Percentiles rank a stretch among this genome's conserved stretches.
These are phyloP conservation scores for Thermomucor indicae-seudaticae DNA, from an alignment of 371 early-diverging fungal genomes.

Conservation along the genomic window DNA sequence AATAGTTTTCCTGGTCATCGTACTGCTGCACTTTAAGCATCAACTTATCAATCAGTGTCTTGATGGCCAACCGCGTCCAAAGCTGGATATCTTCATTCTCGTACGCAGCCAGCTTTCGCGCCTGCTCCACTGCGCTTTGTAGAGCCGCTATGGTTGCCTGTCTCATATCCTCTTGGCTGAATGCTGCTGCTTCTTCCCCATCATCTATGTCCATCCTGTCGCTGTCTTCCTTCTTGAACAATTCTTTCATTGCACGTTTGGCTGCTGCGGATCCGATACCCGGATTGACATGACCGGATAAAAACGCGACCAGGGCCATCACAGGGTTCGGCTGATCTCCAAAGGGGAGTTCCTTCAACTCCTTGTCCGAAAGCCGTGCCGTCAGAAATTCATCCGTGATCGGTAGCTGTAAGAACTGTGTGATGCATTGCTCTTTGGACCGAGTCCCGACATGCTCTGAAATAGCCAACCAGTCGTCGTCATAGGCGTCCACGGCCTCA, in stretches of 20 bases:
- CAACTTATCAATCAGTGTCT: slow-evolving; percentile 80
- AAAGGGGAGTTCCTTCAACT: slow-evolving; percentile 36
- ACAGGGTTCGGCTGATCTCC: slow-evolving; percentile 32
- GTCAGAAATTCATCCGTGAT: slow-evolving; percentile 62
- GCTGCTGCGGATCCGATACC: slow-evolving; percentile 49
- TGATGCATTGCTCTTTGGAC: slow-evolving; percentile 92
- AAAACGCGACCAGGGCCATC: slow-evolving; percentile 43
- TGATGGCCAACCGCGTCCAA: slow-evolving; percentile 74
- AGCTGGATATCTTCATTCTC: slow-evolving; percentile 82
- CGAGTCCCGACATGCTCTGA: slow-evolving; percentile 95
- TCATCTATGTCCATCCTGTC: slow-evolving; percentile 20
- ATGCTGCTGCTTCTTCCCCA: slow-evolving; percentile 12
- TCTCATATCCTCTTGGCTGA: slow-evolving; percentile 37
- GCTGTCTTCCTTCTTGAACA: slow-evolving; percentile 8
- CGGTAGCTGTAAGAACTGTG: slow-evolving; percentile 93
- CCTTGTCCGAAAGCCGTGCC: slow-evolving; percentile 18
- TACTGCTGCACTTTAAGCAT: slow-evolving; percentile 88
- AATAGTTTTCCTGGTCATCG: slow-evolving; percentile 79
- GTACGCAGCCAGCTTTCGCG: slow-evolving; percentile 58
- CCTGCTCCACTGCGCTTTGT: slow-evolving; percentile 58
- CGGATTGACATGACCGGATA: slow-evolving; percentile 40
- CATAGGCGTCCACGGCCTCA: slow-evolving; percentile 94
- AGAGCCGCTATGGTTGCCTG: slow-evolving; percentile 53
- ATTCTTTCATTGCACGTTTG: slow-evolving; percentile 28
- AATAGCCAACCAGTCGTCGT: slow-evolving; percentile 96